phyloP scores from a whole-genome alignment of 1,139 yeast genomes.

The Sugiyamaella sp. region DNA sequence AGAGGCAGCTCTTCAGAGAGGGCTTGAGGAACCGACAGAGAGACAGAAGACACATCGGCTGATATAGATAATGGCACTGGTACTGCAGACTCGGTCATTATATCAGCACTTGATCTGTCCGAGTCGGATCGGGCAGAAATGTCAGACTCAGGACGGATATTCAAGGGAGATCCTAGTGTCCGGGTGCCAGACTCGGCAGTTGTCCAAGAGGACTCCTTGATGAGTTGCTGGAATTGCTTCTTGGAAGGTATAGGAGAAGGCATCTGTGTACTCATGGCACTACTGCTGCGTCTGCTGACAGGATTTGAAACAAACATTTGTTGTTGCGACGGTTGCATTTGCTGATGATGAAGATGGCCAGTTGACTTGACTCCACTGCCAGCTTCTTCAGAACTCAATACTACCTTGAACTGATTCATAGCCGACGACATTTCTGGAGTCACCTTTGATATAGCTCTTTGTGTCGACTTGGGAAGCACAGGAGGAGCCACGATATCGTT shows the following conservation, averaged over 20 bases:
- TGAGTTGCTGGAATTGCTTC: slow-evolving; percentile 8
- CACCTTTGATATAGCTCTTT: slow-evolving; percentile 23
- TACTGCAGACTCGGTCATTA: slow-evolving; percentile 8
- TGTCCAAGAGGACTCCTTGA: slow-evolving; percentile 6
- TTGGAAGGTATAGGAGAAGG: slow-evolving; percentile 13
- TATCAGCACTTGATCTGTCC: slow-evolving; percentile 3
- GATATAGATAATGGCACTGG: slow-evolving; percentile 2
- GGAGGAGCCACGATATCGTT: slow-evolving; percentile 13
- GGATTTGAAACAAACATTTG: not conserved
- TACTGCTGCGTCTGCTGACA: not conserved
- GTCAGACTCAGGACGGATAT: slow-evolving; percentile 14
- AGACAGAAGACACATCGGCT: slow-evolving; percentile 2
- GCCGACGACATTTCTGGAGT: slow-evolving; percentile 38
- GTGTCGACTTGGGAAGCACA: slow-evolving; percentile 1
- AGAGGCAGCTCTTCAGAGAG: too few species aligned
- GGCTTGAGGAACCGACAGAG: too few species aligned
- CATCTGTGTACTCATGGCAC: slow-evolving; percentile 5
- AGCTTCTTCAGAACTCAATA: slow-evolving; percentile 27
- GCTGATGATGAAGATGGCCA: not conserved
- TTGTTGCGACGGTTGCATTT: not conserved
- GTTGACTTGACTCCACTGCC: not conserved
- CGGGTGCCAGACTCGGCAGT: not conserved
- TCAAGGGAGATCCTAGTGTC: slow-evolving; percentile 15
- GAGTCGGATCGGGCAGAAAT: not conserved
- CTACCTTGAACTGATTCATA: slow-evolving; percentile 38